These are phyloP conservation scores for Hymenoscyphus scutula DNA, from an alignment of 2,329 filamentous ascomycete genomes.

Conservation along the genomic window DNA sequence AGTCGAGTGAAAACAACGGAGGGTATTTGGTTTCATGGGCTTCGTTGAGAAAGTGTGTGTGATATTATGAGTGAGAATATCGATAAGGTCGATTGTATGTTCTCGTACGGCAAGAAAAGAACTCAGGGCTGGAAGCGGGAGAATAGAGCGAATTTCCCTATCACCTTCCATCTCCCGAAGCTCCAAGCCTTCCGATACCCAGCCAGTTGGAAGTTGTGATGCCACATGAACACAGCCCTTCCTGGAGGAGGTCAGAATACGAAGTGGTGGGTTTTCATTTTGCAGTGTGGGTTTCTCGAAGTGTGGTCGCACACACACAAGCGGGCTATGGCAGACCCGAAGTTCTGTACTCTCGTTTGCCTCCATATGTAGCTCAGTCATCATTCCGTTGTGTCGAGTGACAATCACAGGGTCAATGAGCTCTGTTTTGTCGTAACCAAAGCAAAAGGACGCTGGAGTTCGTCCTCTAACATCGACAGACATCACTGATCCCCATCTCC, in stretches of 20 bases:
- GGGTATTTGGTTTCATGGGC: slow-evolving; percentile 55
- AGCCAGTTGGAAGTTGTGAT: slow-evolving; percentile 43
- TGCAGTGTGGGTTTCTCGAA: slow-evolving; percentile 38
- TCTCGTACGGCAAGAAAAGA: slow-evolving; percentile 60
- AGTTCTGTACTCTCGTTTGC: slow-evolving; percentile 42
- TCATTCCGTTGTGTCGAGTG: slow-evolving; percentile 61
- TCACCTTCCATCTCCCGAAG: slow-evolving; percentile 38
- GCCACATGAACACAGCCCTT: slow-evolving; percentile 51
- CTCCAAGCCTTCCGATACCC: slow-evolving; percentile 50
- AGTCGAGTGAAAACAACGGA: slow-evolving; percentile 58
- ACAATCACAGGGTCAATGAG: slow-evolving; percentile 53
- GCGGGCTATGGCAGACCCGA: slow-evolving; percentile 50
- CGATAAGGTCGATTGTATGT: slow-evolving; percentile 57
- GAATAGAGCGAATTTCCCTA: slow-evolving; percentile 52
- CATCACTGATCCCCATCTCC: slow-evolving; percentile 54
- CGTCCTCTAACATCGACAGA: slow-evolving; percentile 56
- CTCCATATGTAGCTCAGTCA: slow-evolving; percentile 56
- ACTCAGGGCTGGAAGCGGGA: slow-evolving; percentile 57
- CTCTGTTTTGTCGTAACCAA: slow-evolving; percentile 45
- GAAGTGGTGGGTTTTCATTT: slow-evolving; percentile 30
- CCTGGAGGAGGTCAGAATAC: slow-evolving; percentile 49
- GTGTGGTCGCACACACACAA: slow-evolving; percentile 41
- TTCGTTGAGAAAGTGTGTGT: slow-evolving; percentile 63
- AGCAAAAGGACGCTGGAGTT: slow-evolving; percentile 62
- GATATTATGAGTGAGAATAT: slow-evolving; percentile 53